phyloP scores from a whole-genome alignment of 179 eudicot genomes.

The Silene noctiflora region DNA sequence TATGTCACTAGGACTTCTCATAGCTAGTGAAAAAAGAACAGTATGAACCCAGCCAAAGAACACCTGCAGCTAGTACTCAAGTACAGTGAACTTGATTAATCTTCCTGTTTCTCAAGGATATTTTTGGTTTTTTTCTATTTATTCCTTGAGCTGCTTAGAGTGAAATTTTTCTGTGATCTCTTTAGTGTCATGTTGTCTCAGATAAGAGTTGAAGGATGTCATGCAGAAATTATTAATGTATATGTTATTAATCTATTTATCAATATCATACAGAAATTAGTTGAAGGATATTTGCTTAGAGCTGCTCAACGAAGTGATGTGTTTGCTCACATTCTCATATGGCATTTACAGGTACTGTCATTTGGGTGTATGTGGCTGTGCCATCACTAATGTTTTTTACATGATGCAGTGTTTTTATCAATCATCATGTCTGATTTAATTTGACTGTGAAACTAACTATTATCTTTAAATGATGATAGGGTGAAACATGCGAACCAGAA shows the following conservation, averaged over 20 bases:
- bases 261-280: slow-evolving; percentile 58
- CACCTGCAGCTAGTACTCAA: not conserved
- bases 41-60: not conserved
- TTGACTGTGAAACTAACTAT: slow-evolving; percentile 26
- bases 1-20: not conserved
- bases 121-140: not conserved
- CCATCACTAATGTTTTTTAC: not conserved
- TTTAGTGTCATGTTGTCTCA: slow-evolving; percentile 3
- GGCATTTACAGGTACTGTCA: slow-evolving; percentile 86
- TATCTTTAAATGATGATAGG: slow-evolving; percentile 48
- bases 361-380: slow-evolving; percentile 1
- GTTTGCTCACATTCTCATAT: slow-evolving; percentile 92
- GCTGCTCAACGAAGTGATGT: slow-evolving; percentile 94
- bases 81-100: not conserved
- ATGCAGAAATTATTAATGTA: not conserved
- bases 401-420: not conserved
- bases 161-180: not conserved
- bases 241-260: slow-evolving; percentile 2
- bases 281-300: slow-evolving; percentile 96
- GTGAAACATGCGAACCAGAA: slow-evolving; percentile 82
- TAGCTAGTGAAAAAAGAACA: slow-evolving; percentile 4
- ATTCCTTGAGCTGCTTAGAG: not conserved
- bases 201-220: not conserved
- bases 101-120: not conserved
- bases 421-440: slow-evolving; percentile 11